phyloP scores from a whole-genome alignment of 345 rosid genomes.

The Gossypium bickii region DNA sequence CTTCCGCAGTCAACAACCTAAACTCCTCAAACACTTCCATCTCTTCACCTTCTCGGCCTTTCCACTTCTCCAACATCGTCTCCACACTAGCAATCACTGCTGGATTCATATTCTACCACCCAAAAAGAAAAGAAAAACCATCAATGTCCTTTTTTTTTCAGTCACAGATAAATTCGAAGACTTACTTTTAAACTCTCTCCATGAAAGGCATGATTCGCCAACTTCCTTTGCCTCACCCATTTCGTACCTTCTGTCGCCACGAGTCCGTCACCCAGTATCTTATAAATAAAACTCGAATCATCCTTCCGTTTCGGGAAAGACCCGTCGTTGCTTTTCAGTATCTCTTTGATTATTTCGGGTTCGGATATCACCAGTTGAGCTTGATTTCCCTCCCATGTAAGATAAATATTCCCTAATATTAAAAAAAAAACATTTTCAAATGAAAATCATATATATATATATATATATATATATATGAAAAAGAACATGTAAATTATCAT shows the following conservation, averaged over 20 bases:
- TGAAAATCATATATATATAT: background rate
- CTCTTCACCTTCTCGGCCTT: background rate
- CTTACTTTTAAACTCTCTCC: conserved; percentile 40
- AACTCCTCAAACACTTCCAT: background rate
- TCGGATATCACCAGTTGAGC: conserved; percentile 38
- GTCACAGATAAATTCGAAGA: background rate
- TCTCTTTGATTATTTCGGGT: conserved; percentile 37
- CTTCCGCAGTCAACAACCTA: background rate
- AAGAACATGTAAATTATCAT: background rate
- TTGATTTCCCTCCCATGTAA: conserved; percentile 32
- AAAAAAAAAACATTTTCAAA: background rate
- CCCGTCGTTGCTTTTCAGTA: conserved; percentile 33
- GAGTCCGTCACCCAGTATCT: conserved; percentile 40
- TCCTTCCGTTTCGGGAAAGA: conserved; percentile 17
- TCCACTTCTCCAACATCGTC: background rate
- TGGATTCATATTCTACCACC: conserved; percentile 29
- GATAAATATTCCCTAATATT: conserved; percentile 28
- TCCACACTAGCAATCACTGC: conserved; percentile 35
- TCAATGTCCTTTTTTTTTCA: background rate
- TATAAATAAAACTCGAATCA: conserved; percentile 15
- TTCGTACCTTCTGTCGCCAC: conserved; percentile 28
- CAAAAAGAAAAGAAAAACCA: background rate
- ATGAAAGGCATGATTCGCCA: conserved; percentile 47
- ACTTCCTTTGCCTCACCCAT: conserved; percentile 41
- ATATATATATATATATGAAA: too few species aligned